Percentiles rank a stretch among this genome's conserved stretches.
Evolutionary conservation across 805 yeast species (phyloP).

Genomic region (Suhomyces sp.): DNA sequence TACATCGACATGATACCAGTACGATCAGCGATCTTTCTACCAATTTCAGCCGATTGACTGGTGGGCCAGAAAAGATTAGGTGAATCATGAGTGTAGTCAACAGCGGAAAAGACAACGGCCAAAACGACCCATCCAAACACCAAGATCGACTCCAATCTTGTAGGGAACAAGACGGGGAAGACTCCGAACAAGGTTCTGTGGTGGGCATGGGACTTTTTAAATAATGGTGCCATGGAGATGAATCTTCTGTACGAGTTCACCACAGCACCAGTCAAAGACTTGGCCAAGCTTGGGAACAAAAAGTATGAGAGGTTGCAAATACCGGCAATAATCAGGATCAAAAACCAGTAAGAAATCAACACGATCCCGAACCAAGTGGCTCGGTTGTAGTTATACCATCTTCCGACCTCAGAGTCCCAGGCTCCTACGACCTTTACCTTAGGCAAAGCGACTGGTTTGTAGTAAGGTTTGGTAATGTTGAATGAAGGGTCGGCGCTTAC

Average conservation of each 20-base stretch:
- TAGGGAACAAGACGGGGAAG: conserved; percentile 41
- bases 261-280: conserved; percentile 22
- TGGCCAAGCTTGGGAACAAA: conserved; percentile 20
- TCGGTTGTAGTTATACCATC: conserved; percentile 37
- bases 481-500: conserved; percentile 27
- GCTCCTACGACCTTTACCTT: conserved; percentile 23
- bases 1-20: conserved; percentile 49
- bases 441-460: conserved; percentile 35
- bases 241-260: conserved; percentile 22
- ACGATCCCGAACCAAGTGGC: conserved; percentile 33
- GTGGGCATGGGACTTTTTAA: conserved; percentile 23
- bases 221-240: conserved; percentile 34
- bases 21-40: conserved; percentile 51
- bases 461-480: conserved; percentile 24
- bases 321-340: conserved; percentile 32
- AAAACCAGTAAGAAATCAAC: conserved; percentile 28
- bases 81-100: conserved; percentile 22
- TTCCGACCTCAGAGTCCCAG: conserved; percentile 24
- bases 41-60: conserved; percentile 24
- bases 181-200: conserved; percentile 8
- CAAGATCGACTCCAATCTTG: conserved; percentile 48
- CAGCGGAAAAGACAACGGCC: conserved; percentile 26
- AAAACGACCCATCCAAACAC: conserved; percentile 38
- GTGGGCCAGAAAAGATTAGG: conserved; percentile 24
- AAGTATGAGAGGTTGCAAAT: conserved; percentile 23